Percentiles rank a stretch among this genome's conserved stretches.
phyloP scores from a whole-genome alignment of 1,139 yeast species.

The Pichia sp. region DNA sequence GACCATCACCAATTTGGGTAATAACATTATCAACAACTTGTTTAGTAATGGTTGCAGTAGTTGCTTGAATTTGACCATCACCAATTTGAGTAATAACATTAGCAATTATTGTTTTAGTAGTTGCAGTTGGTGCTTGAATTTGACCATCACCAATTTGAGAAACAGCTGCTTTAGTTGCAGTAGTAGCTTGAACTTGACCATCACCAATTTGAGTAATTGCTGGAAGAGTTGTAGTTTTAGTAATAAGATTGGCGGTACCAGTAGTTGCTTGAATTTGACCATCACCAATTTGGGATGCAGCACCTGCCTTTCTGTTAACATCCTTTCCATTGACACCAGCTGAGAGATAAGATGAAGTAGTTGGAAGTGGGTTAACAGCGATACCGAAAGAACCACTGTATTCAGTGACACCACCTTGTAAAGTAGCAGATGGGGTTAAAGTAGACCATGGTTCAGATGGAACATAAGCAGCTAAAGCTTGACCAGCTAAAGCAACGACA shows the following conservation, averaged over 20 bases:
- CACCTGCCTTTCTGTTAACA: neutral
- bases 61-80: slow-evolving; percentile 36
- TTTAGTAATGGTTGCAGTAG: slow-evolving; percentile 17
- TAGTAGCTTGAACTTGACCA: slow-evolving; percentile 30
- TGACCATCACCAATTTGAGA: neutral
- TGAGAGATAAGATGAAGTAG: neutral
- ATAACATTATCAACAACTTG: slow-evolving; percentile 21
- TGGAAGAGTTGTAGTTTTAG: slow-evolving; percentile 5
- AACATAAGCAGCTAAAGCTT: slow-evolving; percentile 56
- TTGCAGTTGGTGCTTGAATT: neutral
- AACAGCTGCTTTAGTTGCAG: slow-evolving; percentile 14
- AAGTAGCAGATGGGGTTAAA: slow-evolving; percentile 55
- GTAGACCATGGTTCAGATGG: slow-evolving; percentile 72
- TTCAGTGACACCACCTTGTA: slow-evolving; percentile 56
- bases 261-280: slow-evolving; percentile 40
- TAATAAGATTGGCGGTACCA: slow-evolving; percentile 12
- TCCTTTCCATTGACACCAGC: neutral
- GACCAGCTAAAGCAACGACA: slow-evolving; percentile 36
- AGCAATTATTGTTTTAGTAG: neutral
- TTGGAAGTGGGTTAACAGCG: slow-evolving; percentile 49
- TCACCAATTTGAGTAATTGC: slow-evolving; percentile 22
- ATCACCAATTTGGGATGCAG: slow-evolving; percentile 23
- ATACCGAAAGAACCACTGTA: slow-evolving; percentile 62
- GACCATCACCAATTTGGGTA: neutral
- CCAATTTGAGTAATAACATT: slow-evolving; percentile 31